Conservation (phyloP, 208 protist species). For the Novymonas esmeraldas region DNA sequence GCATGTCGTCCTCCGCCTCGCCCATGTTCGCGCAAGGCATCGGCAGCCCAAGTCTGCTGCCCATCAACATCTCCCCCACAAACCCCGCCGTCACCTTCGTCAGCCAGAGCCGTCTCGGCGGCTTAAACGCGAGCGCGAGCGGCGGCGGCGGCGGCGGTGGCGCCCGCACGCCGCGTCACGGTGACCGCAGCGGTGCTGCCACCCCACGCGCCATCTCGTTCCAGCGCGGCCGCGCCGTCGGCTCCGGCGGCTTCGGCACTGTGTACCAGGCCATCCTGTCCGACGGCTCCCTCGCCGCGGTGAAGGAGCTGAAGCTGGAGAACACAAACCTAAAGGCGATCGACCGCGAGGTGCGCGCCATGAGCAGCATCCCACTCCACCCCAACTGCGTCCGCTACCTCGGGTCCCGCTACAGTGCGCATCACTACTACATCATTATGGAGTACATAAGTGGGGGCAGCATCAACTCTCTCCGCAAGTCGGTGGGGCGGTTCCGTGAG, state of each 20-base stretch:
- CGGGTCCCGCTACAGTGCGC: slow-evolving; percentile 58
- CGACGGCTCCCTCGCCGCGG: slow-evolving; percentile 67
- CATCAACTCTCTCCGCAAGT: slow-evolving; percentile 67
- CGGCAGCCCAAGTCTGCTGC: slow-evolving; percentile 5
- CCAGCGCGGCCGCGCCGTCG: slow-evolving; percentile 59
- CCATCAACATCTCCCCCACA: slow-evolving; percentile 6
- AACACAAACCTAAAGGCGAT: slow-evolving; percentile 60
- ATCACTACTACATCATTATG: slow-evolving; percentile 87
- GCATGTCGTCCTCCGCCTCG: slow-evolving; percentile 17
- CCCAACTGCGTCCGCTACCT: slow-evolving; percentile 83
- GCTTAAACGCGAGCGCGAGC: slow-evolving; percentile 8
- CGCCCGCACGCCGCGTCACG: slow-evolving; percentile 27
- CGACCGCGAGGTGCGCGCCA: slow-evolving; percentile 65
- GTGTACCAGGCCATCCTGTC: slow-evolving; percentile 76
- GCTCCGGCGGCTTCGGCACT: slow-evolving; percentile 74
- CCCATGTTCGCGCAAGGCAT: slow-evolving; percentile 24
- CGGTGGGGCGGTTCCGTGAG: slow-evolving; percentile 61
- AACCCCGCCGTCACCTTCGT: neutral
- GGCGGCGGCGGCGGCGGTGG: slow-evolving; percentile 9
- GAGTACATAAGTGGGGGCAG: slow-evolving; percentile 88
- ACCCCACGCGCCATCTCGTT: slow-evolving; percentile 50
- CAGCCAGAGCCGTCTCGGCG: slow-evolving; percentile 11
- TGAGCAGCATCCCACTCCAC: slow-evolving; percentile 75
- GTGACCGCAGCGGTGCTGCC: slow-evolving; percentile 19
- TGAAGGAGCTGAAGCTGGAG: slow-evolving; percentile 77